Percentiles rank a stretch among this genome's conserved stretches.
phyloP scores from a whole-genome alignment of 164 flowering plant genomes.

The Vitis rotundifolia region DNA sequence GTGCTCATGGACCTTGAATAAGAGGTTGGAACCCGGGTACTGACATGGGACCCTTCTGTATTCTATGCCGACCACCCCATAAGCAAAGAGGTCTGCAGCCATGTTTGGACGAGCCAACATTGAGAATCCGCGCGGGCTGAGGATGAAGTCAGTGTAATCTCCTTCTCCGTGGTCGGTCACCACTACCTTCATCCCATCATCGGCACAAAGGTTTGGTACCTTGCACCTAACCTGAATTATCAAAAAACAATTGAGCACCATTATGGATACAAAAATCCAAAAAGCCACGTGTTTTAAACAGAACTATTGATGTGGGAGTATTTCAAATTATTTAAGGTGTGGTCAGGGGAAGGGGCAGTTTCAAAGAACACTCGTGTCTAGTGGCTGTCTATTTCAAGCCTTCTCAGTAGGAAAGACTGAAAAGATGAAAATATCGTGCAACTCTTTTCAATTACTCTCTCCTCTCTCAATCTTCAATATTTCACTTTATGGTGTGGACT shows the following conservation, averaged over 20 bases:
- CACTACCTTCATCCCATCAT: constrained; percentile 59
- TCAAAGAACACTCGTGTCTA: too few species aligned
- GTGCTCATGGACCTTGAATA: constrained; percentile 62
- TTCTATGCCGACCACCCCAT: constrained; percentile 78
- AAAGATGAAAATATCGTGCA: too few species aligned
- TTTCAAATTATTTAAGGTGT: too few species aligned
- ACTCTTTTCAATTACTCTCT: too few species aligned
- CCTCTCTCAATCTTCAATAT: too few species aligned
- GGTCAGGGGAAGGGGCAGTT: too few species aligned
- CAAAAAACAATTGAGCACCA: background rate
- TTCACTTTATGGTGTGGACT: too few species aligned
- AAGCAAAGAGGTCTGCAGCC: constrained; percentile 42
- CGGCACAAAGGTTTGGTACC: constrained; percentile 46
- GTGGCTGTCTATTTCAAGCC: too few species aligned
- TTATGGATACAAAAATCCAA: too few species aligned
- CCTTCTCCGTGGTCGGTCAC: constrained; percentile 88
- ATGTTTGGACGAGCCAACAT: constrained; percentile 46
- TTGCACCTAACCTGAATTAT: constrained; percentile 70
- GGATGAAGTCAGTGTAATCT: constrained; percentile 78
- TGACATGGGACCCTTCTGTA: constrained; percentile 66
- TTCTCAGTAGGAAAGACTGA: too few species aligned
- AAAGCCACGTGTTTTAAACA: too few species aligned
- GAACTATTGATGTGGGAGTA: too few species aligned
- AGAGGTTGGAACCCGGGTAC: constrained; percentile 45
- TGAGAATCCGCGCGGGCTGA: constrained; percentile 57